phyloP scores from a whole-genome alignment of 768 basidiomycete species.

The Lepiota venenata region DNA sequence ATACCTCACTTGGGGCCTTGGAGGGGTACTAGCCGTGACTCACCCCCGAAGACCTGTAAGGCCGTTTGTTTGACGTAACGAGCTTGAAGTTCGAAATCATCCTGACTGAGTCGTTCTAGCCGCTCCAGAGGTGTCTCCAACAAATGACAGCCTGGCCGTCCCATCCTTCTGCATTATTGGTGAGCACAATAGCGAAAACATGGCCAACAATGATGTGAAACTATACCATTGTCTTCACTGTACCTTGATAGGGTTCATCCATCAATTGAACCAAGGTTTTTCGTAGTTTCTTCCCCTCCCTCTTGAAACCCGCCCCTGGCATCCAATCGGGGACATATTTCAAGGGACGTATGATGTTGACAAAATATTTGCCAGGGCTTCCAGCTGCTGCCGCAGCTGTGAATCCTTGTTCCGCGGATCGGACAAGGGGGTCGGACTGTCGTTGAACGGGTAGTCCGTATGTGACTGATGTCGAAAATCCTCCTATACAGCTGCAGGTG shows the following conservation, averaged over 20 bases:
- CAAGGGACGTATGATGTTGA: conserved; percentile 9
- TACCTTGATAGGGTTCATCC: not conserved
- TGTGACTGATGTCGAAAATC: conserved; percentile 5
- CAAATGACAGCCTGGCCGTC: not conserved
- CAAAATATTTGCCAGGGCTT: not conserved
- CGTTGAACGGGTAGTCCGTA: conserved; percentile 9
- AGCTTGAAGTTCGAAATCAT: not conserved
- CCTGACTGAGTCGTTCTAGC: not conserved
- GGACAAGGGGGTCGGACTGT: not conserved
- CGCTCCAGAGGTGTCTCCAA: not conserved
- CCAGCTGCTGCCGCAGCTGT: not conserved
- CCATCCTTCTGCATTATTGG: not conserved
- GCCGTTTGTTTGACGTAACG: not conserved
- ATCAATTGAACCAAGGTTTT: not conserved
- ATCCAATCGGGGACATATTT: conserved; percentile 10
- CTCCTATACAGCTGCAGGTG: not conserved
- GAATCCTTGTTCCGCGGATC: not conserved
- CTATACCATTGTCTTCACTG: not conserved
- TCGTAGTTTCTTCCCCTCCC: not conserved
- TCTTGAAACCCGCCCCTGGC: conserved; percentile 12
- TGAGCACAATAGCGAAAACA: too few species aligned
- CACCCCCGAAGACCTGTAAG: conserved; percentile 6
- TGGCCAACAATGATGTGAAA: not conserved
- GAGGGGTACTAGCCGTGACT: not conserved
- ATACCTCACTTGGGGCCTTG: not conserved